Percentiles rank a stretch among this genome's conserved stretches.
phyloP scores from a whole-genome alignment of 495 filamentous ascomycete genomes.

The Lindgomyces ingoldianus region DNA sequence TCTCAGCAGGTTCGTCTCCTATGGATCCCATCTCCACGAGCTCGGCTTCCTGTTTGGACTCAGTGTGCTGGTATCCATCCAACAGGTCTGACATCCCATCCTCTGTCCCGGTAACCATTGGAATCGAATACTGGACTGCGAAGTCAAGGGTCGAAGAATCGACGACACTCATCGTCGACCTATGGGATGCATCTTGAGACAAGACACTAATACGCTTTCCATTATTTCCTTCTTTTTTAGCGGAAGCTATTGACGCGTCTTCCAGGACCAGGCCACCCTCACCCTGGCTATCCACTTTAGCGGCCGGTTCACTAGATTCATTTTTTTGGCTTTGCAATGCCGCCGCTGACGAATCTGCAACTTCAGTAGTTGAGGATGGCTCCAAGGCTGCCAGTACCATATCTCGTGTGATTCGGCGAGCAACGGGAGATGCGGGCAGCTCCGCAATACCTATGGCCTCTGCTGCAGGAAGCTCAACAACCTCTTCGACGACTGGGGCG shows the following conservation, averaged over 20 bases:
- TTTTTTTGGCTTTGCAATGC: background rate
- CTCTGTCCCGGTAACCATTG: slow-evolving; percentile 9
- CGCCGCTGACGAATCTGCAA: background rate
- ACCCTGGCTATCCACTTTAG: too few species aligned
- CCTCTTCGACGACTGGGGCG: slow-evolving; percentile 8
- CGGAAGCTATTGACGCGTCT: background rate
- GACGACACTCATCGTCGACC: slow-evolving; percentile 1
- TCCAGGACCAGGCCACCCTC: too few species aligned
- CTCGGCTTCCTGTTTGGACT: slow-evolving; percentile 19
- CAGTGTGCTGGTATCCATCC: slow-evolving; percentile 27
- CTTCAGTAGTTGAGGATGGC: slow-evolving; percentile 18
- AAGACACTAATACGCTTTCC: slow-evolving; percentile 16
- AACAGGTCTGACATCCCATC: slow-evolving; percentile 28
- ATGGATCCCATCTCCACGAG: background rate
- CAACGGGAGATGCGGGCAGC: slow-evolving; percentile 35
- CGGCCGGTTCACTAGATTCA: too few species aligned
- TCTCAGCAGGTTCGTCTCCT: slow-evolving; percentile 4
- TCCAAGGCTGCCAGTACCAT: slow-evolving; percentile 40
- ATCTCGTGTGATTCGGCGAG: slow-evolving; percentile 41
- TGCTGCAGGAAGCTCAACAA: slow-evolving; percentile 38
- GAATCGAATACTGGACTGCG: slow-evolving; percentile 28
- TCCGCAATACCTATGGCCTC: slow-evolving; percentile 32
- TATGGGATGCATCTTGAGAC: slow-evolving; percentile 16
- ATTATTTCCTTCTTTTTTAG: background rate
- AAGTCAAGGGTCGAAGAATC: slow-evolving; percentile 34